Evolutionary conservation across 305 asterid species (phyloP), one percentile per base, ranked within the genome.

Genomic region (Fraxinus sp.): DNA sequence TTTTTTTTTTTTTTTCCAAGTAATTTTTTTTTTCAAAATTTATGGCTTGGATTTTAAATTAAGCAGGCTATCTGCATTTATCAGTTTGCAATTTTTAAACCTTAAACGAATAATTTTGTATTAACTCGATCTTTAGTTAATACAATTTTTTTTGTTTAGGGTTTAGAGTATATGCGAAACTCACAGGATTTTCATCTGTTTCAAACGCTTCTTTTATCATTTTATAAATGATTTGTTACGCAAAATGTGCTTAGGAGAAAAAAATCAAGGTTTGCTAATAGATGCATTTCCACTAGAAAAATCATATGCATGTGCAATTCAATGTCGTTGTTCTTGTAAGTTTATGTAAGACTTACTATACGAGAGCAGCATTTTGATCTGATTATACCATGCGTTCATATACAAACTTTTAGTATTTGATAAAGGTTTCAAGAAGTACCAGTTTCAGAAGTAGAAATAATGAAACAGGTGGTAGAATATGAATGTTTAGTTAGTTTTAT

Each of bases 41-140:
- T 78, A 18, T 28, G 41, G 41, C 41, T 39, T 37, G 39, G 86
- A 73, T 83, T 82, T 35, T 39, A 77, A 77, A 39, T 43, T 26
- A 10, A 71, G 30, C 59, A 4, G 75, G 32, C 43, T 76, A 49
- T 79, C 28, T 26, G 83, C 72, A 81, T 35, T 82, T 62, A 36
- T 16, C 20, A 24, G 4, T 33, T 14, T 72, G 49, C 26, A 18
- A 52, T 52, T 52, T 52, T n/a, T 4, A 52, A 52, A 52, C 8
- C 24, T 5, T n/a, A 52, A 52, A 52, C 64, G 64, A n/a, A n/a
- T 52, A n/a, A n/a, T 14, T 4, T 49, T 49, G 20, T 49, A 49
- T 49, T 49, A 49, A 14, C 59, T 49, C 20, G 59, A 49, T 49
- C 1, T 46, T 49, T 49, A 49, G 59, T 49, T 49, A 5, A 52